Evolutionary conservation across 768 basidiomycete species (phyloP).

Genomic region (Serendipita sp.): DNA sequence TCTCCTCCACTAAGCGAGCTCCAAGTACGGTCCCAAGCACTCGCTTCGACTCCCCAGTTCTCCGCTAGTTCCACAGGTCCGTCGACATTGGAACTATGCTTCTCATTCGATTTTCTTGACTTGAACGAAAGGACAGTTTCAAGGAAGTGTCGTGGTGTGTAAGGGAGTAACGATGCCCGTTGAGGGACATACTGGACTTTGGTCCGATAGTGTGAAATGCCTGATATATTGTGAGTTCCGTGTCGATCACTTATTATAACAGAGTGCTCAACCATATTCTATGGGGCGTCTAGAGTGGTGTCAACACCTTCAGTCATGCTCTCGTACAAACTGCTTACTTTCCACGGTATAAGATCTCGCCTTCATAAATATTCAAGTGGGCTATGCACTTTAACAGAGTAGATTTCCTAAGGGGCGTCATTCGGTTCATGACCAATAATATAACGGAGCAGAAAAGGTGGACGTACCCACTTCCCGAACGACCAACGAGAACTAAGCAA

Average conservation of each 20-base stretch:
- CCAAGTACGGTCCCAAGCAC: slow-evolving; percentile 72
- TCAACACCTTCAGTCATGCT: not conserved
- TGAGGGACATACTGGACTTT: slow-evolving; percentile 77
- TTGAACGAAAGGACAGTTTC: slow-evolving; percentile 34
- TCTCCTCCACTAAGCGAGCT: slow-evolving; percentile 71
- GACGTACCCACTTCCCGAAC: slow-evolving; percentile 58
- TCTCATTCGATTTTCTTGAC: slow-evolving; percentile 22
- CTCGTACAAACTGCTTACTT: slow-evolving; percentile 29
- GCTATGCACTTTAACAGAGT: slow-evolving; percentile 75
- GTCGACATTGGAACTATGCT: not conserved
- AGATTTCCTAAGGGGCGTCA: slow-evolving; percentile 28
- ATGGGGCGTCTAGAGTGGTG: slow-evolving; percentile 11
- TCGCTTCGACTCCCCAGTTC: slow-evolving; percentile 47
- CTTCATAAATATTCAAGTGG: slow-evolving; percentile 55
- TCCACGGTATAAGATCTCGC: slow-evolving; percentile 48
- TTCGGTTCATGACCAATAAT: slow-evolving; percentile 19
- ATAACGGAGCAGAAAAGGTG: not conserved
- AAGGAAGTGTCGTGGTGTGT: slow-evolving; percentile 62
- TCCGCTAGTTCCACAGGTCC: slow-evolving; percentile 36
- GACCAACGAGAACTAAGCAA: slow-evolving; percentile 60
- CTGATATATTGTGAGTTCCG: slow-evolving; percentile 28
- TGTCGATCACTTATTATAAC: slow-evolving; percentile 26
- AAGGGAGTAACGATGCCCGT: slow-evolving; percentile 69
- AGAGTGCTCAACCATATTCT: slow-evolving; percentile 9
- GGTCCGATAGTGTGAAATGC: slow-evolving; percentile 57